Percentiles rank a stretch among this genome's conserved stretches.
These are phyloP conservation scores for Stylosanthes scabra DNA, from an alignment of 331 rosid species.

Conservation along the genomic window DNA sequence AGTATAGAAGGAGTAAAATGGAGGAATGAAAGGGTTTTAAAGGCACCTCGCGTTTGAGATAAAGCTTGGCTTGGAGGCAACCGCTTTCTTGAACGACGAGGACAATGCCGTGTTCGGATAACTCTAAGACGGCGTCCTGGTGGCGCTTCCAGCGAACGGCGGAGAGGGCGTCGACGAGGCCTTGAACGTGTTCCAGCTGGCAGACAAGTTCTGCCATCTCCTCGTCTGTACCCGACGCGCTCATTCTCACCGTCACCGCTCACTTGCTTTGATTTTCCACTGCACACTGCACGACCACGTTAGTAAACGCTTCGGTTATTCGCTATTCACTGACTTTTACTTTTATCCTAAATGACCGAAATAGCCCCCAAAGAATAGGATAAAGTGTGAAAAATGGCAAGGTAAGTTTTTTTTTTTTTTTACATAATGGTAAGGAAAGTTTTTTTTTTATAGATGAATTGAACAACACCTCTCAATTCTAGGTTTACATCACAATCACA, in stretches of 20 bases:
- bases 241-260: slow-evolving; percentile 41
- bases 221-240: slow-evolving; percentile 53
- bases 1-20: neutral
- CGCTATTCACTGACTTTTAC: too few relatives aligned
- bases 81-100: slow-evolving; percentile 83
- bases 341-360: too few relatives aligned
- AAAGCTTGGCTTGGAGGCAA: slow-evolving; percentile 94
- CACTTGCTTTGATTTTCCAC: neutral
- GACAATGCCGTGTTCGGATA: slow-evolving; percentile 90
- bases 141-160: slow-evolving; percentile 96
- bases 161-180: slow-evolving; percentile 83
- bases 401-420: too few relatives aligned
- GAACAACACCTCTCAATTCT: too few relatives aligned
- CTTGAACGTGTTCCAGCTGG: slow-evolving; percentile 83
- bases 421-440: too few relatives aligned
- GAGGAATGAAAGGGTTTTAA: neutral
- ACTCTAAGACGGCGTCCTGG: slow-evolving; percentile 87
- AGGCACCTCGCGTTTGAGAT: slow-evolving; percentile 99
- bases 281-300: too few relatives aligned
- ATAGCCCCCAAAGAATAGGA: too few relatives aligned
- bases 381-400: too few relatives aligned
- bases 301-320: too few relatives aligned
- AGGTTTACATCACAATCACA: too few relatives aligned
- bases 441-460: too few relatives aligned
- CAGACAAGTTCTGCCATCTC: slow-evolving; percentile 76